Evolutionary conservation across 768 basidiomycete species (phyloP).

Genomic region (Phlebiopsis gigantea): DNA sequence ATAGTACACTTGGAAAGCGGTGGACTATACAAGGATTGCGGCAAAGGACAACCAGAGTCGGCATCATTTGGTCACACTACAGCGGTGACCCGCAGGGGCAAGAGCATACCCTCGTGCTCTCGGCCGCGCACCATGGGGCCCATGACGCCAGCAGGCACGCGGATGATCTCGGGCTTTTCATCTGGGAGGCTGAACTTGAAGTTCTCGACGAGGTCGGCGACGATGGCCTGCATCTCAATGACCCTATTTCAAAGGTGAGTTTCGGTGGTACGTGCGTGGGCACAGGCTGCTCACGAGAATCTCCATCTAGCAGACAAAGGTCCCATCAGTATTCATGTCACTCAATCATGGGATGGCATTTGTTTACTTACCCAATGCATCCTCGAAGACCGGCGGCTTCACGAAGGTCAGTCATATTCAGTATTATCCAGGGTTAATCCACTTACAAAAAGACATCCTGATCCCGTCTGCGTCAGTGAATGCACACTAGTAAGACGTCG

Average conservation of each 20-base stretch:
- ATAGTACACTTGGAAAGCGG: no score
- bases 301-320: background rate
- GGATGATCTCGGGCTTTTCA: slow-evolving; percentile 26
- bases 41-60: no score
- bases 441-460: background rate
- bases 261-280: background rate
- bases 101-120: slow-evolving; percentile 23
- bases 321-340: background rate
- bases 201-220: slow-evolving; percentile 30
- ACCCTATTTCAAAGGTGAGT: slow-evolving; percentile 4
- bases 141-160: slow-evolving; percentile 28
- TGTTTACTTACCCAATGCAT: background rate
- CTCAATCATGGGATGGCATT: background rate
- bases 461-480: background rate
- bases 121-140: slow-evolving; percentile 29
- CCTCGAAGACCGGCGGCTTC: slow-evolving; percentile 9
- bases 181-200: slow-evolving; percentile 30
- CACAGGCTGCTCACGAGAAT: background rate
- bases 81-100: slow-evolving; percentile 26
- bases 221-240: slow-evolving; percentile 31
- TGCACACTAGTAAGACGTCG: background rate
- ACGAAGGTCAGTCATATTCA: background rate
- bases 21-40: no score
- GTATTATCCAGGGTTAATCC: background rate
- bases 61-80: background rate